phyloP scores from a whole-genome alignment of 192 early-diverging fungal species.

The Gaertneriomyces semiglobifer region DNA sequence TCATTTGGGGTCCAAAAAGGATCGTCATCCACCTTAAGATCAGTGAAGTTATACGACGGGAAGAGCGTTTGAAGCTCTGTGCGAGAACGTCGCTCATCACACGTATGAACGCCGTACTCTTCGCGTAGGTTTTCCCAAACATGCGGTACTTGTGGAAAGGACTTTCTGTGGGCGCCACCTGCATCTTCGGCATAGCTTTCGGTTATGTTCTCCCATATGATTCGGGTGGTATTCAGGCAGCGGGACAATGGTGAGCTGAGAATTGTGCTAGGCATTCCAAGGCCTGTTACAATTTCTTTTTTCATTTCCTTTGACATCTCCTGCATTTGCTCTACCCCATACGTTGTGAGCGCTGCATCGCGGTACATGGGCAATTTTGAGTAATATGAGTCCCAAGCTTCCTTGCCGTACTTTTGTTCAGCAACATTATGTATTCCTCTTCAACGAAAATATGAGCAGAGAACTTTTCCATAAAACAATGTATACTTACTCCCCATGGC shows the following conservation, averaged over 20 bases:
- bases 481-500: slow-evolving; percentile 27
- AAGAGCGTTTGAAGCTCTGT: slow-evolving; percentile 13
- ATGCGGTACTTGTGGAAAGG: not conserved
- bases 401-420: slow-evolving; percentile 25
- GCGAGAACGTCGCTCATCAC: slow-evolving; percentile 21
- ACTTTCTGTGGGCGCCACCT: not conserved
- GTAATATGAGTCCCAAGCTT: slow-evolving; percentile 25
- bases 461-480: not conserved
- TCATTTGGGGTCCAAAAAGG: slow-evolving; percentile 22
- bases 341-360: slow-evolving; percentile 22
- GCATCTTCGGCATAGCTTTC: not conserved
- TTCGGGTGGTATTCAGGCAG: slow-evolving; percentile 25
- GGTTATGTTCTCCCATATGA: slow-evolving; percentile 2
- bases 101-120: slow-evolving; percentile 25
- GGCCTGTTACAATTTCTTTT: not conserved
- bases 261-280: slow-evolving; percentile 2
- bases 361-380: slow-evolving; percentile 21
- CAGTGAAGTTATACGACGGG: slow-evolving; percentile 20
- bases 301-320: not conserved
- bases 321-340: slow-evolving; percentile 16
- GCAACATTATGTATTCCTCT: slow-evolving; percentile 29
- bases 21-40: slow-evolving; percentile 19
- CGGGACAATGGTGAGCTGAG: slow-evolving; percentile 24
- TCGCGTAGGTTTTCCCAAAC: slow-evolving; percentile 24
- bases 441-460: not conserved